Percentiles rank a stretch among this genome's conserved stretches.
Conservation (phyloP, 1,284 basidiomycete species). For the Pseudozyma tsukubaensis region DNA sequence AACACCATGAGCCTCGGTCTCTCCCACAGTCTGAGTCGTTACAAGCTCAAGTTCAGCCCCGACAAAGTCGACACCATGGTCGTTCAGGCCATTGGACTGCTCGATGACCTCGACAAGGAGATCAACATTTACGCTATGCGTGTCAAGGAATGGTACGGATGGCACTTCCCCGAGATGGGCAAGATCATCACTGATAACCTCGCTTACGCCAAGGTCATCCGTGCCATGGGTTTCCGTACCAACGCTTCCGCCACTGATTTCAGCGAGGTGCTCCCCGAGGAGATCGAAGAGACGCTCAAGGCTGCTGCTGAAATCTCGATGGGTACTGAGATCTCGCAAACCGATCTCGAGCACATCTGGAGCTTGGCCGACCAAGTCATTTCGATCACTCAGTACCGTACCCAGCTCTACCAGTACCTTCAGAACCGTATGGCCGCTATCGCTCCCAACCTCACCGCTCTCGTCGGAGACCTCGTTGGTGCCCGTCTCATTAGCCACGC, state of each 20-base stretch:
- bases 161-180: constrained; percentile 99
- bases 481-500: constrained; percentile 96
- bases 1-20: constrained; percentile 98
- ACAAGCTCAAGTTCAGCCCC: constrained; percentile 99
- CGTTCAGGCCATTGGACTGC: constrained; percentile 96
- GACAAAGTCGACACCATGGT: constrained; percentile 99
- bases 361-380: constrained; percentile 97
- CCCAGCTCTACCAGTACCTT: constrained; percentile 92
- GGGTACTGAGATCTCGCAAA: constrained; percentile 98
- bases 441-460: constrained; percentile 93
- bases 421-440: constrained; percentile 97
- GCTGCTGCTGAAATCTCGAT: constrained; percentile 94
- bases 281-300: constrained; percentile 85
- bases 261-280: constrained; percentile 85
- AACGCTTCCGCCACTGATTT: constrained; percentile 88
- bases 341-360: constrained; percentile 93
- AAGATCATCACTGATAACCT: constrained; percentile 98
- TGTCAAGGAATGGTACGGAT: constrained; percentile 99
- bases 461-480: constrained; percentile 96
- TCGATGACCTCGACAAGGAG: constrained; percentile 99
- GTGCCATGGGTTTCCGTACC: constrained; percentile 75
- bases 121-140: constrained; percentile 99
- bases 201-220: constrained; percentile 83
- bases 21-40: constrained; percentile 94
- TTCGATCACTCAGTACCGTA: constrained; percentile 90